Evolutionary conservation across 345 rosid genomes (phyloP), one percentile per base, ranked within the genome.

Genomic region (Heritiera fomes): DNA sequence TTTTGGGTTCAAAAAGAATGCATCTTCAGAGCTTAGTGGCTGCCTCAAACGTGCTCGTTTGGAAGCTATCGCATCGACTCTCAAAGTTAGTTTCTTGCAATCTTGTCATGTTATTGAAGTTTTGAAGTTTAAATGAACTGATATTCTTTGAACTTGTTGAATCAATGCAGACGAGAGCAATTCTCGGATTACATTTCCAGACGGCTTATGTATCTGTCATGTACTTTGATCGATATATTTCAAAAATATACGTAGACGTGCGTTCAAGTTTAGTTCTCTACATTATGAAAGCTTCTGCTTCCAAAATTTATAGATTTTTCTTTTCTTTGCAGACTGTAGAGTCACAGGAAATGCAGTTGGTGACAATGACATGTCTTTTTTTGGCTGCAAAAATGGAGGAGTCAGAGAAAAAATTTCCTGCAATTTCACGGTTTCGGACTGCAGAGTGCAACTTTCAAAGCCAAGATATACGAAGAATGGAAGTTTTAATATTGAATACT

Each of bases 301-400:
- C 0, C 47, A 12, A 30, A 23, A 43, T 8, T 6, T 64, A 2
- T 8, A 40, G 6, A 3, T 40, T 20, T 41, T 40, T 5, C 53
- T 58, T 76, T 38, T 17, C 40, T 23, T 49, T 66, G 4, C 65
- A 86, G 86, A 75, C 64, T 23, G 28, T 23, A 23, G 28, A 23
- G 28, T 23, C 28, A 23, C 28, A 23, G 28, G 28, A 23, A 23
- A 80, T 84, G 20, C 85, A 79, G 56, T 80, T 92, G 17, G 77
- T 87, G 3, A 86, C 92, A 23, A 85, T 90, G 75, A 90, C 94
- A 46, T 90, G 94, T 72, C 85, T 92, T 30, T 89, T 94, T 5
- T 64, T 92, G 59, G 93, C 94, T 17, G 96, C 92, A 56, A 92
- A 92, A 52, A 85, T 90, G 85, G 94, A 90, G 80, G 94, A 23